Conservation (phyloP, 2,329 filamentous ascomycete genomes). For the Aspergillus sp. region DNA sequence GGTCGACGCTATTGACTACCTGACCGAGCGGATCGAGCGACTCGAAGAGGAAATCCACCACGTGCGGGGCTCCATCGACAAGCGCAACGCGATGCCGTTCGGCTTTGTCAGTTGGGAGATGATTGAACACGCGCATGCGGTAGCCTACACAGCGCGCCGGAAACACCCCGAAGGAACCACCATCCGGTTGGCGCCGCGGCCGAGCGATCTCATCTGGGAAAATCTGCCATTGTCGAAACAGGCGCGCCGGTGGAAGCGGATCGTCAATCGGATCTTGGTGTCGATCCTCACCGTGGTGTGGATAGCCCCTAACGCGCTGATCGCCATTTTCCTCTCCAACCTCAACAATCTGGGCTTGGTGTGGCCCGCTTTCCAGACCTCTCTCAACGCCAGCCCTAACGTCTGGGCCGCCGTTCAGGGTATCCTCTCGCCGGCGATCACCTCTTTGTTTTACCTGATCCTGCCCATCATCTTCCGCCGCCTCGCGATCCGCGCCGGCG, state of each 20-base stretch:
- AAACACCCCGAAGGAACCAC: conserved; percentile 78
- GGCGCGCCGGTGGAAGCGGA: conserved; percentile 67
- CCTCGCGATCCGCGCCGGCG: conserved; percentile 77
- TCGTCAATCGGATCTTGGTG: conserved; percentile 84
- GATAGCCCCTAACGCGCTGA: conserved; percentile 89
- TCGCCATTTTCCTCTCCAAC: conserved; percentile 89
- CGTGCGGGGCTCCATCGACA: conserved; percentile 77
- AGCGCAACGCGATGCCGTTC: conserved; percentile 81
- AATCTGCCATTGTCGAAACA: conserved; percentile 74
- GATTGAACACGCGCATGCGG: conserved; percentile 81
- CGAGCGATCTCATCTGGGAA: conserved; percentile 93
- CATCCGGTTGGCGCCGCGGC: conserved; percentile 75
- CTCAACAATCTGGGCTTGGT: conserved; percentile 74
- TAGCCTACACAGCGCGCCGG: conserved; percentile 76
- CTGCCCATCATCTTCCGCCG: conserved; percentile 89
- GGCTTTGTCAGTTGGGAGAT: conserved; percentile 92
- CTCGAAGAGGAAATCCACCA: conserved; percentile 83
- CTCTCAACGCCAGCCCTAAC: conserved; percentile 60
- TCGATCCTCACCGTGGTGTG: conserved; percentile 75
- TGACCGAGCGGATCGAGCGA: conserved; percentile 77
- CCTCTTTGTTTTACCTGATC: conserved; percentile 80
- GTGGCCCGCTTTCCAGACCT: conserved; percentile 70
- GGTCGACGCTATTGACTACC: conserved; percentile 90
- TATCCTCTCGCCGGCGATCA: conserved; percentile 83
- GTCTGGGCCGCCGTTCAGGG: conserved; percentile 89